Conservation (phyloP, 2,329 filamentous ascomycete species). For the Fusarium sp. region DNA sequence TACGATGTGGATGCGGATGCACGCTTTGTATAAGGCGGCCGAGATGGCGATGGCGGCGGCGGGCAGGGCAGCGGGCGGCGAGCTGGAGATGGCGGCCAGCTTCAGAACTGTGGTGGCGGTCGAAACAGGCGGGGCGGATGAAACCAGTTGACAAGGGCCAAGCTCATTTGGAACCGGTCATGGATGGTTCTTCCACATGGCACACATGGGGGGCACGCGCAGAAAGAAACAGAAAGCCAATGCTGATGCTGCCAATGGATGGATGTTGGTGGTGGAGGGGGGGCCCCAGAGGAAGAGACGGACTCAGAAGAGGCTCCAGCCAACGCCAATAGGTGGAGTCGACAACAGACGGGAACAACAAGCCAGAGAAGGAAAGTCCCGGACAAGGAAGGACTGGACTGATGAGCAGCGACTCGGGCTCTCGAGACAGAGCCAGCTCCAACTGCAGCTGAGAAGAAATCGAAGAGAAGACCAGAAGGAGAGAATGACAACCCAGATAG, state of each 20-base stretch:
- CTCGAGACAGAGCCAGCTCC: not conserved
- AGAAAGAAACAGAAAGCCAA: conserved; percentile 51
- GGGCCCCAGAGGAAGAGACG: conserved; percentile 16
- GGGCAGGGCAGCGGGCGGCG: conserved; percentile 26
- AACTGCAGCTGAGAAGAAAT: not conserved
- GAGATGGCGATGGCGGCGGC: conserved; percentile 15
- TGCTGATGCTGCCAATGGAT: conserved; percentile 50
- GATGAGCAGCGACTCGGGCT: not conserved
- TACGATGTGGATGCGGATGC: conserved; percentile 42
- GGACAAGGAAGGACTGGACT: conserved; percentile 4
- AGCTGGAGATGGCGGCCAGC: conserved; percentile 63
- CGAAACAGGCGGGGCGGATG: conserved; percentile 56
- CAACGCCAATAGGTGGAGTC: conserved; percentile 17
- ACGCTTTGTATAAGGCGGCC: conserved; percentile 41
- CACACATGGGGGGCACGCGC: conserved; percentile 42
- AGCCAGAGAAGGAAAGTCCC: conserved; percentile 19
- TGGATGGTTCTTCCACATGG: conserved; percentile 48
- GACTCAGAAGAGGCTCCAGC: conserved; percentile 26
- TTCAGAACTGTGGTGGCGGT: conserved; percentile 53
- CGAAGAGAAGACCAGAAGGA: not conserved
- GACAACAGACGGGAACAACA: conserved; percentile 7
- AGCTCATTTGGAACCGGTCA: conserved; percentile 60
- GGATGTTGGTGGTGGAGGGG: conserved; percentile 35
- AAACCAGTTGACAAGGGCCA: conserved; percentile 57
- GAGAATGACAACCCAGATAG: conserved; percentile 8